phyloP scores from a whole-genome alignment of 192 early-diverging fungal genomes.

The Backusella liffmaniae region DNA sequence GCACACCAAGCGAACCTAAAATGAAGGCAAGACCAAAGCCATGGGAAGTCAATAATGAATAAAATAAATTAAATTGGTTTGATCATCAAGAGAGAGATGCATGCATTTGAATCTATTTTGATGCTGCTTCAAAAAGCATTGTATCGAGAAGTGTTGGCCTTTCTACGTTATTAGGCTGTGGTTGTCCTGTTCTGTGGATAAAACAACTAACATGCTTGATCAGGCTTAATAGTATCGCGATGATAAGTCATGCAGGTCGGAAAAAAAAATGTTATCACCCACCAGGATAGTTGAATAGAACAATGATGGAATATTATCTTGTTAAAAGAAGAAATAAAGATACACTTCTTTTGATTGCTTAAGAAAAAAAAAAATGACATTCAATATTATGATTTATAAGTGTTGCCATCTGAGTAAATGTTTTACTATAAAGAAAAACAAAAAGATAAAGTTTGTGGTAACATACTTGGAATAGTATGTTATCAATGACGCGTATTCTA shows the following conservation, averaged over 20 bases:
- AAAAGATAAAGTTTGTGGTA: background rate
- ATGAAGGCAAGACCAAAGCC: constrained; percentile 34
- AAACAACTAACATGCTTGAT: background rate
- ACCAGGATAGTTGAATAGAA: background rate
- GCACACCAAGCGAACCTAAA: constrained; percentile 31
- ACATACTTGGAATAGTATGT: background rate
- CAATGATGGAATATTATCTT: background rate
- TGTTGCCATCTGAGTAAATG: too few relatives aligned
- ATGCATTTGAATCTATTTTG: too few relatives aligned
- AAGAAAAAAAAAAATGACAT: too few relatives aligned
- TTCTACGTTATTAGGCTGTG: background rate
- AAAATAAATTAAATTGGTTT: background rate
- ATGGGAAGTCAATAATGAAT: constrained; percentile 26
- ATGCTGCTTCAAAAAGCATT: too few relatives aligned
- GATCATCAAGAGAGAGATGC: background rate
- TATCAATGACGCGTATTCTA: background rate
- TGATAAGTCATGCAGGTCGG: background rate
- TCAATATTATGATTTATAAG: background rate
- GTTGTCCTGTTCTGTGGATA: background rate
- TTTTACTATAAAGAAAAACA: background rate
- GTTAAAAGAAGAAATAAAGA: background rate
- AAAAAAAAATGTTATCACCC: background rate
- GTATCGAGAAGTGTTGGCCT: too few relatives aligned
- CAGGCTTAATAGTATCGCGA: background rate
- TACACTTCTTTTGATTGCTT: background rate